A percentile compares a stretch with the other conserved stretches of the same genome.
Conservation (phyloP, 164 flowering plant species). For the Aristolochia californica region DNA sequence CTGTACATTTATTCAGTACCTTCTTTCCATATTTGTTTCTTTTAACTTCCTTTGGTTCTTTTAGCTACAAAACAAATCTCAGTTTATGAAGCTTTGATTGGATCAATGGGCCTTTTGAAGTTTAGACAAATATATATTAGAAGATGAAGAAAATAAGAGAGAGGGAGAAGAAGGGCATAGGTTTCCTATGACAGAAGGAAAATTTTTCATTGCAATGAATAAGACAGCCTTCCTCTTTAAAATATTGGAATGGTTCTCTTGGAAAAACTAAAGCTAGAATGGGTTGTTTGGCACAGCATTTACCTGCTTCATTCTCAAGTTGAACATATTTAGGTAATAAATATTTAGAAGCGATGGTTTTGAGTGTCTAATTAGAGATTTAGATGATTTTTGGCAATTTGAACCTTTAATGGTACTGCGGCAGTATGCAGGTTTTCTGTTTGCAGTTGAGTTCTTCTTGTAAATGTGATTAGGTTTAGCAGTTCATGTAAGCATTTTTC, state of each 20-base stretch:
- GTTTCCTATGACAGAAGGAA: background rate
- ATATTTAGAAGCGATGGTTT: no score
- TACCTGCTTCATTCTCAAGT: background rate
- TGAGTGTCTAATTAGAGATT: no score
- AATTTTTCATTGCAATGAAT: background rate
- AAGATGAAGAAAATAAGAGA: background rate
- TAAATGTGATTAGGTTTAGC: no score
- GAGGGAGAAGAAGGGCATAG: background rate
- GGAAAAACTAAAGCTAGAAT: background rate
- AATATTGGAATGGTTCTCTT: background rate
- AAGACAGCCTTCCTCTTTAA: no score
- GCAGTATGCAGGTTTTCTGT: no score
- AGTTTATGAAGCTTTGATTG: background rate
- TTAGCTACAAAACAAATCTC: background rate
- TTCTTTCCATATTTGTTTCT: background rate
- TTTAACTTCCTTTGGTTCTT: no score
- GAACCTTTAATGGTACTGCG: no score
- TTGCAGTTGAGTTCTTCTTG: no score
- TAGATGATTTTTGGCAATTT: no score
- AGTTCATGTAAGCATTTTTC: no score
- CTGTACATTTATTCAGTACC: background rate
- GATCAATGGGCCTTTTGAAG: background rate
- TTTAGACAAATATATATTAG: background rate
- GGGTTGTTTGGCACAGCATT: background rate
- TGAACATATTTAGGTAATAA: no score